Evolutionary conservation across 2,329 filamentous ascomycete genomes (phyloP), one percentile per base, ranked within the genome.

Genomic region (Aspergillus latus): DNA sequence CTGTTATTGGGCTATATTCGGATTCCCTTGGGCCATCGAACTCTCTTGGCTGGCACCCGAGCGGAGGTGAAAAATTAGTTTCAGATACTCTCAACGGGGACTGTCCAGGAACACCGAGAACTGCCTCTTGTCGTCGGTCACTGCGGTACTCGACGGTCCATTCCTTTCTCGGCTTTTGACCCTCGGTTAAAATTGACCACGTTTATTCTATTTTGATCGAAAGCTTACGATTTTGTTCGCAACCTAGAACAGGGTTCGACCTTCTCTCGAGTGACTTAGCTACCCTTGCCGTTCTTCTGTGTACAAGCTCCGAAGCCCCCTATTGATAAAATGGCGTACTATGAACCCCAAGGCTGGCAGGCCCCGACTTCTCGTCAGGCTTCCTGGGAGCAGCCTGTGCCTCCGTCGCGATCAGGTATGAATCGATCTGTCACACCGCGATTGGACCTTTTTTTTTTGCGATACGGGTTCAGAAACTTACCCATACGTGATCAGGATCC

Each of bases 361-460:
- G 81, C 83, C 61, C 78, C 84, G 62, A 56, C 68, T 53, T 78
- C 80, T 66, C 83, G 84, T 66, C 87, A 88, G 76, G 74, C 82
- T 21, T 86, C 85, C 45, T 90, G 88, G 88, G 88, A 90, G 67
- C 86, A 89, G 69, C 86, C 86, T 63, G 83, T 82, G 57, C 87
- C 87, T 60, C 87, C 87, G 39, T 88, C 87, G 64, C 85, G 87
- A 69, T 90, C 88, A 72, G 86, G 85, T 88, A 84, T 71, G 80
- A 28, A 53, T 34, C 44, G 34, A 36, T 26, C 39, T 45, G 37
- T 36, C 11, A 30, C 8, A 46, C 44, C 42, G 34, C 42, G 44
- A 37, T 42, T 47, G n/a, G 54, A 54, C 34, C 21, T 21, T 21
- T 21, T 21, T 52, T 47, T 49, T 30, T 29, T 21, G 28, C 37